A percentile compares a stretch with the other conserved stretches of the same genome.
Evolutionary conservation across 495 filamentous ascomycete genomes (phyloP).

Genomic region (Evernia prunastri): DNA sequence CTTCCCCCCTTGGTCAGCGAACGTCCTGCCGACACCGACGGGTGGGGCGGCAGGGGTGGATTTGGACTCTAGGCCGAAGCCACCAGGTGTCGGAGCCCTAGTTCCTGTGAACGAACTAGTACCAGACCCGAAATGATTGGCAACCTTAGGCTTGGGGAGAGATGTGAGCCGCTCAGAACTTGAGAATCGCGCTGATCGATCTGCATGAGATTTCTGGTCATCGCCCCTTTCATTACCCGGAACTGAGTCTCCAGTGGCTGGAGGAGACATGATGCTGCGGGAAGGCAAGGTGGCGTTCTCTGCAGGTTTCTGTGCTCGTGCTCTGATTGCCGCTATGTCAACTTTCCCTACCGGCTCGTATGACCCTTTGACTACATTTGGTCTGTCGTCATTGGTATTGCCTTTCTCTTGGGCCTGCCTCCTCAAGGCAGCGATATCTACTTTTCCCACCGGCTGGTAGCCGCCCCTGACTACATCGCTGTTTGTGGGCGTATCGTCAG

Average conservation of each 20-base stretch:
- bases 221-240: slow-evolving; percentile 37
- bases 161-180: slow-evolving; percentile 75
- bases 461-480: slow-evolving; percentile 71
- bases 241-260: slow-evolving; percentile 34
- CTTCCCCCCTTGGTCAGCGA: slow-evolving; percentile 91
- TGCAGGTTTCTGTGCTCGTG: slow-evolving; percentile 63
- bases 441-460: slow-evolving; percentile 95
- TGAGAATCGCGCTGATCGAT: slow-evolving; percentile 59
- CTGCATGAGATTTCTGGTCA: slow-evolving; percentile 52
- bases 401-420: slow-evolving; percentile 64
- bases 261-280: slow-evolving; percentile 31
- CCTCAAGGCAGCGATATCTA: slow-evolving; percentile 86
- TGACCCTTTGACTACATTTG: slow-evolving; percentile 75
- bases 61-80: slow-evolving; percentile 50
- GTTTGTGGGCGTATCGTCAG: slow-evolving; percentile 32
- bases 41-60: slow-evolving; percentile 46
- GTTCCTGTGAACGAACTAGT: slow-evolving; percentile 72
- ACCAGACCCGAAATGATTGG: slow-evolving; percentile 71
- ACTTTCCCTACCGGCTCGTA: slow-evolving; percentile 94
- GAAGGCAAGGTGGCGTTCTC: slow-evolving; percentile 33
- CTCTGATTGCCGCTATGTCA: slow-evolving; percentile 86
- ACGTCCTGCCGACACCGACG: slow-evolving; percentile 82
- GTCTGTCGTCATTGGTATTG: slow-evolving; percentile 62
- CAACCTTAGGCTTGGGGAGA: slow-evolving; percentile 88
- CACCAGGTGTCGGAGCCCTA: slow-evolving; percentile 73